Percentiles rank a stretch among this genome's conserved stretches.
Conservation (phyloP, 129 eudicot genomes). For the Chrysanthemum seticuspe region DNA sequence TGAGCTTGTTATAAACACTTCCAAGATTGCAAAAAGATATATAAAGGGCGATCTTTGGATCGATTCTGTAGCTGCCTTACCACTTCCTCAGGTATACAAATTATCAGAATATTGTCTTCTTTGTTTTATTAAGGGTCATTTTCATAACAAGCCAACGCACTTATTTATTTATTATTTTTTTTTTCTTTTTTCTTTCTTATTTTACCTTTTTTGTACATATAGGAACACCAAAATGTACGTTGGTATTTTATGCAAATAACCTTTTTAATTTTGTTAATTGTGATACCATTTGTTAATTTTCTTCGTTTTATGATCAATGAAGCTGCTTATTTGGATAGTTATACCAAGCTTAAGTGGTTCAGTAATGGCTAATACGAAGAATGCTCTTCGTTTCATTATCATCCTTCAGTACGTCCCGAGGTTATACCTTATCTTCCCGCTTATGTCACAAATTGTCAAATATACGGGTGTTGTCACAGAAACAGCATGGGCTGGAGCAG, state of each 20-base stretch:
- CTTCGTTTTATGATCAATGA: slow-evolving; percentile 17
- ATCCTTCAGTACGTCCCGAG: slow-evolving; percentile 80
- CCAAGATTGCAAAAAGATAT: slow-evolving; percentile 64
- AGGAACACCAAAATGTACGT: too few relatives aligned
- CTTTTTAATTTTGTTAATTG: background rate
- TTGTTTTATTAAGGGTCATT: background rate
- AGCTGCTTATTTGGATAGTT: slow-evolving; percentile 75
- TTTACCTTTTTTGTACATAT: too few relatives aligned
- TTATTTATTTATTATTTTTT: too few relatives aligned
- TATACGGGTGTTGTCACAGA: slow-evolving; percentile 79
- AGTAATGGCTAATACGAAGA: slow-evolving; percentile 76
- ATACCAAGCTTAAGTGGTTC: slow-evolving; percentile 81
- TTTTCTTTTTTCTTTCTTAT: background rate
- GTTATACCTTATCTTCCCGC: slow-evolving; percentile 69
- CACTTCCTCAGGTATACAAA: slow-evolving; percentile 84
- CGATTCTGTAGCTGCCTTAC: slow-evolving; percentile 74
- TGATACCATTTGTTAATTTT: background rate
- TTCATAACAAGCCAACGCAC: background rate
- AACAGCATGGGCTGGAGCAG: slow-evolving; percentile 94
- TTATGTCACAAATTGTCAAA: slow-evolving; percentile 66
- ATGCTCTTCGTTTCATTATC: slow-evolving; percentile 71
- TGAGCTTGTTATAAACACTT: slow-evolving; percentile 81
- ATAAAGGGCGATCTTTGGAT: slow-evolving; percentile 56
- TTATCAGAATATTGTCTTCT: slow-evolving; percentile 2
- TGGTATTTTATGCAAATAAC: too few relatives aligned